phyloP scores from a whole-genome alignment of 1,284 basidiomycete genomes.

The Tilletia caries region DNA sequence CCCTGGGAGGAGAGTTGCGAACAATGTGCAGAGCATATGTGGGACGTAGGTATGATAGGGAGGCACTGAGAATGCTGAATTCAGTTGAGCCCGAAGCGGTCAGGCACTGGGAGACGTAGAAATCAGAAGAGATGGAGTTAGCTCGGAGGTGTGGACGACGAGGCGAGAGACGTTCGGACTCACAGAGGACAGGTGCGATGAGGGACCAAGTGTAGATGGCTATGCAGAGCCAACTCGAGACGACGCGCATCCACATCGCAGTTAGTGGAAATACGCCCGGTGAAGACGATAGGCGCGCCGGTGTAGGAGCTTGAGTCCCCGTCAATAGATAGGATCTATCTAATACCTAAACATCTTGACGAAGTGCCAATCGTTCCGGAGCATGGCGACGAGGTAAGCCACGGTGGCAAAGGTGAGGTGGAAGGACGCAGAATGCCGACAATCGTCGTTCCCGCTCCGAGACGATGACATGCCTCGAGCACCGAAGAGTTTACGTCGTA shows the following conservation, averaged over 20 bases:
- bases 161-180: conserved; percentile 59
- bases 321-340: conserved; percentile 53
- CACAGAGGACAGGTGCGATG: conserved; percentile 84
- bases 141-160: not conserved
- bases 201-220: conserved; percentile 48
- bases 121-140: not conserved
- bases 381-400: conserved; percentile 95
- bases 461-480: conserved; percentile 53
- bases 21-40: no score
- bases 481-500: conserved; percentile 67
- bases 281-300: conserved; percentile 67
- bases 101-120: conserved; percentile 29
- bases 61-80: conserved; percentile 20
- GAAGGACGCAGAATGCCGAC: conserved; percentile 94
- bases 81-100: conserved; percentile 40
- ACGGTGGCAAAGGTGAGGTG: conserved; percentile 95
- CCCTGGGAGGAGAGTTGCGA: no score
- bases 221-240: conserved; percentile 77
- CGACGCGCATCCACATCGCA: conserved; percentile 98
- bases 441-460: conserved; percentile 80
- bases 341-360: conserved; percentile 35
- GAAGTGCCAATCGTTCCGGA: conserved; percentile 86
- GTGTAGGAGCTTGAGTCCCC: conserved; percentile 61
- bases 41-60: conserved; percentile 39
- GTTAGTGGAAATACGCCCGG: conserved; percentile 89